These are phyloP conservation scores for Ganoderma lingzhi DNA, from an alignment of 1,284 basidiomycete species.

Conservation along the genomic window DNA sequence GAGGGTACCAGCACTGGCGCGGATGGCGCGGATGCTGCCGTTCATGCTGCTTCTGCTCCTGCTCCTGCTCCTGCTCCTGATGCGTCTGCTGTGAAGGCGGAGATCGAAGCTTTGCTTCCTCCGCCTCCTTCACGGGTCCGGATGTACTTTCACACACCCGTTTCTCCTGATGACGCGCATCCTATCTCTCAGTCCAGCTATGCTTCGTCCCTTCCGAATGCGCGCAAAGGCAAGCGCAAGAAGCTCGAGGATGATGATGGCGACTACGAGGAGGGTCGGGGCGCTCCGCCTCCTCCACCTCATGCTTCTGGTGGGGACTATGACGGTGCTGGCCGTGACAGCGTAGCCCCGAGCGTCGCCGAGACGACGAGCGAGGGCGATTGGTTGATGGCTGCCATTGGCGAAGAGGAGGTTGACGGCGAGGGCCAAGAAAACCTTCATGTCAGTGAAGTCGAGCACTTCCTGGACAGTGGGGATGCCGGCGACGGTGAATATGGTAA, in stretches of 20 bases:
- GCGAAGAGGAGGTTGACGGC: conserved; percentile 62
- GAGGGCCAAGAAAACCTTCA: conserved; percentile 57
- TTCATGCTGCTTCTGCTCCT: conserved; percentile 20
- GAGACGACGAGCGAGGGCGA: conserved; percentile 79
- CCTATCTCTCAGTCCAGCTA: conserved; percentile 63
- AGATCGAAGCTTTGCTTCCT: conserved; percentile 41
- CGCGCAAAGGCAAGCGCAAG: conserved; percentile 82
- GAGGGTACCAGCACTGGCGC: conserved; percentile 30
- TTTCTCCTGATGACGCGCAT: conserved; percentile 78
- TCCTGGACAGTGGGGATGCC: conserved; percentile 44
- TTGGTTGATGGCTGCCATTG: conserved; percentile 87
- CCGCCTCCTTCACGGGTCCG: conserved; percentile 80
- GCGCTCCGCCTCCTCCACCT: conserved; percentile 68
- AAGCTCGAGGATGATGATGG: conserved; percentile 85
- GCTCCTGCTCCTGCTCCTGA: conserved; percentile 21
- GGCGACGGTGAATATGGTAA: conserved; percentile 56
- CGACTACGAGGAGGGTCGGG: conserved; percentile 74
- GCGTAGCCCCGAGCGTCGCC: conserved; percentile 72
- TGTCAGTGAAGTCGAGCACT: conserved; percentile 52
- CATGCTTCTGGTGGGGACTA: conserved; percentile 47
- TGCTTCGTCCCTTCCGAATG: conserved; percentile 57
- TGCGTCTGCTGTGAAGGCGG: conserved; percentile 39
- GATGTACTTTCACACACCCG: conserved; percentile 88
- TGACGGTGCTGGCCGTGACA: conserved; percentile 61
- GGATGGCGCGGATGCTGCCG: conserved; percentile 21